Evolutionary conservation across 2,329 filamentous ascomycete species (phyloP).

Genomic region (Sordariomycetes sp.): DNA sequence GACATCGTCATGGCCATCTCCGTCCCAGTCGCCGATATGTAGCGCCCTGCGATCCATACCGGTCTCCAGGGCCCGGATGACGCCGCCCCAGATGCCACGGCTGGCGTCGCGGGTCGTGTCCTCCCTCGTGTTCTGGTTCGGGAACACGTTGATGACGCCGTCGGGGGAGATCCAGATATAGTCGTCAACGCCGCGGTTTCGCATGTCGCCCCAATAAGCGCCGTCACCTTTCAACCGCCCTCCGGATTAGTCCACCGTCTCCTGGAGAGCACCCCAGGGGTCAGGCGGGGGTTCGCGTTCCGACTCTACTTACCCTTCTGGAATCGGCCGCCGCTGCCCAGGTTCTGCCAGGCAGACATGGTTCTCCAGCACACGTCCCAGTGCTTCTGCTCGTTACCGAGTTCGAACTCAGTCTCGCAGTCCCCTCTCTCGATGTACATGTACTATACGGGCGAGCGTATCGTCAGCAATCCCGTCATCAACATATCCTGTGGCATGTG

Average conservation of each 20-base stretch:
- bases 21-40: constrained; percentile 21
- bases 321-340: constrained; percentile 8
- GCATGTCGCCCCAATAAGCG: constrained; percentile 7
- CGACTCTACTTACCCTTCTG: constrained; percentile 3
- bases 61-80: not conserved
- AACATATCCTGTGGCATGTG: too few relatives aligned
- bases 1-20: constrained; percentile 18
- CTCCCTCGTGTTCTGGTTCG: not conserved
- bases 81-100: not conserved
- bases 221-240: too few relatives aligned
- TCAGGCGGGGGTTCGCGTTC: too few relatives aligned
- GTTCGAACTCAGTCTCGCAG: too few relatives aligned
- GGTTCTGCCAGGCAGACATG: constrained; percentile 7
- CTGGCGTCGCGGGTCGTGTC: not conserved
- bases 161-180: constrained; percentile 9
- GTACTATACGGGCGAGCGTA: too few relatives aligned
- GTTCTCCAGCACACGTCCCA: not conserved
- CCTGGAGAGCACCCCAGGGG: too few relatives aligned
- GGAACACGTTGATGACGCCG: constrained; percentile 1
- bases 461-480: too few relatives aligned
- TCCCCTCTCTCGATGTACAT: too few relatives aligned
- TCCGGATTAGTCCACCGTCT: too few relatives aligned
- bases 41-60: not conserved
- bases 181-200: constrained; percentile 9
- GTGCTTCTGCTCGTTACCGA: too few relatives aligned